Base-by-base conservation (phyloP, 495 filamentous ascomycete species). In the Polyplosphaeria fusca region DNA sequence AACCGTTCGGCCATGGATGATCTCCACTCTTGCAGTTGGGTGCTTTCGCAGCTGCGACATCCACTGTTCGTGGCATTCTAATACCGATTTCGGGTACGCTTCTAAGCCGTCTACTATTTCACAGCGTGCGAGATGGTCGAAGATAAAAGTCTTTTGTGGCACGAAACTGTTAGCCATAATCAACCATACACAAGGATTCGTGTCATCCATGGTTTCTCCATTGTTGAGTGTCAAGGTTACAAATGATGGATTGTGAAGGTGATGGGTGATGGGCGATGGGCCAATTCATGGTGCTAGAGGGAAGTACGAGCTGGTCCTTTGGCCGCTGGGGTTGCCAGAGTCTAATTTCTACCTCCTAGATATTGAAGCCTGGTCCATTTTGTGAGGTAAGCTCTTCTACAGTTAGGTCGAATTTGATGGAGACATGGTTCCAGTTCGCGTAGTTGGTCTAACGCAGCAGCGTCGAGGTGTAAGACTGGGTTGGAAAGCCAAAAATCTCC, bases 61-160 rank as follows among this genome's bases (percentile, higher is more conserved):
- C 22, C 22, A 45, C 23, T 45, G 22, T 45, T 45, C 22, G 22
- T 45, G 22, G 42, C 14, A 45, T 45, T 22, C 4, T 45, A 45
- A 45, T 45, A 45, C 42, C 22, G 22, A 23, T 45, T 9, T 45
- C 14, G 22, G 42, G 42, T 45, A 45, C 22, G 14, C 42, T 45
- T 45, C 42, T 45, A 45, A 45, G 42, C 42, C 42, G 42, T 45
- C 42, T 22, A 45, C 42, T 45, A 23, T 23, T 45, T 45, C 22
- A 23, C 22, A 23, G 42, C 22, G 22, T 45, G 22, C 22, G 22
- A 45, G 42, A 45, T 5, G 22, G 42, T 45, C 22, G 24, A 45
- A 45, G 5, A 45, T 45, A 23, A 45, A 45, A 45, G 42, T 45
- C 42, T 45, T 45, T 22, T 23, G 12, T 22, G 22, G 42, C 22